Conservation (phyloP, 805 yeast species). For the Wickerhamiella spandovensis region DNA sequence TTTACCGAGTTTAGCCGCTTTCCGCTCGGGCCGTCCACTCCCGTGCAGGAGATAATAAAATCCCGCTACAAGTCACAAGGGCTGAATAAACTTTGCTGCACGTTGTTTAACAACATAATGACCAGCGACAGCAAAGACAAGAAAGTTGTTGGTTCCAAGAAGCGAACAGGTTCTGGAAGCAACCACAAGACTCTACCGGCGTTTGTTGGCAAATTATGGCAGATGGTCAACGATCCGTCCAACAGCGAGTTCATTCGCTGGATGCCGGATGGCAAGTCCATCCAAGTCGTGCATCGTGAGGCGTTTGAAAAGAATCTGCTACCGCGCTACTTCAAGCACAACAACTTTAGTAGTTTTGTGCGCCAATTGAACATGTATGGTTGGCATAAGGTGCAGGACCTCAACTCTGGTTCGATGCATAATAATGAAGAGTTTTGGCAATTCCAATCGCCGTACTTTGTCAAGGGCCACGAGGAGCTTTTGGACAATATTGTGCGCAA, state of each 20-base stretch:
- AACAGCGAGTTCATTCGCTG: constrained; percentile 67
- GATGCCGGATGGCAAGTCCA: constrained; percentile 74
- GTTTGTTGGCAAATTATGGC: constrained; percentile 87
- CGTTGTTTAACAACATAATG: background rate
- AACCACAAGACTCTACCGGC: constrained; percentile 21
- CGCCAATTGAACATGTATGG: constrained; percentile 97
- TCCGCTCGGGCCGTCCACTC: background rate
- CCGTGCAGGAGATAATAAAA: background rate
- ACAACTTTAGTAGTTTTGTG: constrained; percentile 89
- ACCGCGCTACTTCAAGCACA: constrained; percentile 90
- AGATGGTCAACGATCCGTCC: constrained; percentile 74
- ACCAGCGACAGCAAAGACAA: background rate
- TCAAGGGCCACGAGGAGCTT: constrained; percentile 66
- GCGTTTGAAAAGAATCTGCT: constrained; percentile 66
- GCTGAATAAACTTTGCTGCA: background rate
- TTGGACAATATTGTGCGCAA: constrained; percentile 78
- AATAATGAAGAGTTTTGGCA: constrained; percentile 71
- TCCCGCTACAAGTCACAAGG: background rate
- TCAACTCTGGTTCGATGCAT: constrained; percentile 46
- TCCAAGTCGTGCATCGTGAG: constrained; percentile 75
- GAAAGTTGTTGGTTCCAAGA: background rate
- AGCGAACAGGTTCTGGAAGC: background rate
- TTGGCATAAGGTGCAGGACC: constrained; percentile 96
- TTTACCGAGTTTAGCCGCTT: background rate
- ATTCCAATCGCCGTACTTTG: constrained; percentile 72